Evolutionary conservation across 2,329 filamentous ascomycete genomes (phyloP).

Genomic region (Sporothrix phasma): DNA sequence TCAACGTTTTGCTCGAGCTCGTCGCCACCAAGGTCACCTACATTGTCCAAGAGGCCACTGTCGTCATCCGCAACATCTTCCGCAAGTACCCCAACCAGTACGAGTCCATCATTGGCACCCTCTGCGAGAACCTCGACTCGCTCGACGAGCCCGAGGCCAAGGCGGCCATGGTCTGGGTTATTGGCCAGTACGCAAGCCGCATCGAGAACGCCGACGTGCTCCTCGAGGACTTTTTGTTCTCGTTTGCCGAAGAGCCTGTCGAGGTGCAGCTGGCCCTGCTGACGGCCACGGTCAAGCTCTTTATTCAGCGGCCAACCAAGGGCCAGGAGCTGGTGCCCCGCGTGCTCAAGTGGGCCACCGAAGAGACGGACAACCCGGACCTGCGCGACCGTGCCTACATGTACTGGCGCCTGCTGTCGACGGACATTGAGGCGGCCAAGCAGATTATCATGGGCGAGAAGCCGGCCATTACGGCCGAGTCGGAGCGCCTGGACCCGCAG

Average conservation of each 20-base stretch:
- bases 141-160: slow-evolving; percentile 97
- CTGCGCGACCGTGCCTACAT: slow-evolving; percentile 93
- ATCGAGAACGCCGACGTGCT: slow-evolving; percentile 95
- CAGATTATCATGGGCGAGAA: slow-evolving; percentile 95
- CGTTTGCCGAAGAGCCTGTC: slow-evolving; percentile 86
- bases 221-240: slow-evolving; percentile 88
- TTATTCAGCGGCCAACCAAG: slow-evolving; percentile 92
- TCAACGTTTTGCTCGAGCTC: slow-evolving; percentile 82
- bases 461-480: slow-evolving; percentile 90
- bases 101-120: slow-evolving; percentile 89
- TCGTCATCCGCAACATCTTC: slow-evolving; percentile 98
- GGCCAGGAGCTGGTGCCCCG: slow-evolving; percentile 88
- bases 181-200: slow-evolving; percentile 91
- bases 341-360: slow-evolving; percentile 95
- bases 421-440: slow-evolving; percentile 78
- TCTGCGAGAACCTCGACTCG: slow-evolving; percentile 93
- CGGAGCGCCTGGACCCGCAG: slow-evolving; percentile 79
- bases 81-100: slow-evolving; percentile 98
- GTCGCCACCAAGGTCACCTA: slow-evolving; percentile 98
- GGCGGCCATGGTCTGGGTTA: slow-evolving; percentile 98
- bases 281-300: slow-evolving; percentile 93
- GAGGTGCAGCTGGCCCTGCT: slow-evolving; percentile 92
- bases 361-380: slow-evolving; percentile 98
- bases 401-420: slow-evolving; percentile 96
- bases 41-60: slow-evolving; percentile 96